Evolutionary conservation across 1,284 basidiomycete genomes (phyloP).

Genomic region (Cystobasidium pallidum): DNA sequence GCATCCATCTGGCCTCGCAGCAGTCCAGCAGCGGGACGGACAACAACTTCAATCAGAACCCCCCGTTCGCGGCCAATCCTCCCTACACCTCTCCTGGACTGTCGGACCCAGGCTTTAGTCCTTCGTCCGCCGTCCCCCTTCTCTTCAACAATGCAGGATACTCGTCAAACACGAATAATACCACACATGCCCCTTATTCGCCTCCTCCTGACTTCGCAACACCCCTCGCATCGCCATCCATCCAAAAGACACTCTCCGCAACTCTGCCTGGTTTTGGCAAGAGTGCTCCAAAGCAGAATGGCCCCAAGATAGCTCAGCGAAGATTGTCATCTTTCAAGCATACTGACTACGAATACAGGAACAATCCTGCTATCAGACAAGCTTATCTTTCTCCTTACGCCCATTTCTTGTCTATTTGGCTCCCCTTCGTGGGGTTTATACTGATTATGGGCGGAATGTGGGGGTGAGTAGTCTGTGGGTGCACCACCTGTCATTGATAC

Average conservation of each 20-base stretch:
- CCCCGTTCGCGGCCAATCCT: too few species aligned
- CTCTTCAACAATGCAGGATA: not conserved
- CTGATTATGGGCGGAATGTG: slow-evolving; percentile 10
- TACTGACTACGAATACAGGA: not conserved
- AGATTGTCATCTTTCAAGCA: slow-evolving; percentile 14
- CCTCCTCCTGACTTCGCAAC: slow-evolving; percentile 6
- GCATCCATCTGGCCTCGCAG: not conserved
- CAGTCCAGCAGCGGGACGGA: not conserved
- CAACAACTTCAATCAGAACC: not conserved
- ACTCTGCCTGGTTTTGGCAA: too few species aligned
- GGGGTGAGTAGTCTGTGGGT: not conserved
- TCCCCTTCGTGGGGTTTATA: slow-evolving; percentile 13
- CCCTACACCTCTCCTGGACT: not conserved
- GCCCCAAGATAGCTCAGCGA: not conserved
- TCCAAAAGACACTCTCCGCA: not conserved
- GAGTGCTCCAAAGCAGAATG: not conserved
- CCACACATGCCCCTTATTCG: not conserved
- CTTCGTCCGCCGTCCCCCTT: not conserved
- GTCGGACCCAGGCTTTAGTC: not conserved
- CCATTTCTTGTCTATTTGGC: slow-evolving; percentile 3
- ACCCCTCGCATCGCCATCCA: not conserved
- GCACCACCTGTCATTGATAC: not conserved
- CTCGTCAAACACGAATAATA: not conserved
- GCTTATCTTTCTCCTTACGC: slow-evolving; percentile 1
- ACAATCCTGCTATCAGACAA: slow-evolving; percentile 2